Evolutionary conservation across 1,139 yeast genomes (phyloP).

Genomic region (Geotrichum siamense): DNA sequence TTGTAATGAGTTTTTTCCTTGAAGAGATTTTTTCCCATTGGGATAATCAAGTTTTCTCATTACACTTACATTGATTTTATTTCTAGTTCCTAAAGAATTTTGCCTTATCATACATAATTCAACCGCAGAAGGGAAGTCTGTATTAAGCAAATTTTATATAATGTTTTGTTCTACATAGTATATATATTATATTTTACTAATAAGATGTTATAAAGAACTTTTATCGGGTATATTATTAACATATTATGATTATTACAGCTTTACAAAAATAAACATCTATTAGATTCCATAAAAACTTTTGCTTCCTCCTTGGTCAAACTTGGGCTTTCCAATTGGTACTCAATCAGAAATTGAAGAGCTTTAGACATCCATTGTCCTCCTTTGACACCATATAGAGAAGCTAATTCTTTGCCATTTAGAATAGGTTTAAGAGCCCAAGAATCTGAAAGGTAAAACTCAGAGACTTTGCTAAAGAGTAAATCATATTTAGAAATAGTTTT

Average conservation of each 20-base stretch:
- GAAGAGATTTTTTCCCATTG: not conserved
- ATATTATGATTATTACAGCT: too few relatives aligned
- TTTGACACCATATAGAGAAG: slow-evolving; percentile 43
- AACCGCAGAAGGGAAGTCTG: too few relatives aligned
- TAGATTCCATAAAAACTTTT: slow-evolving; percentile 19
- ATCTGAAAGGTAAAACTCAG: slow-evolving; percentile 23
- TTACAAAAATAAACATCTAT: slow-evolving; percentile 12
- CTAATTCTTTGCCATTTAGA: slow-evolving; percentile 53
- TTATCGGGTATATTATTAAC: too few relatives aligned
- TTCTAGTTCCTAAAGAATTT: too few relatives aligned
- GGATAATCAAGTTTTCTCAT: too few relatives aligned
- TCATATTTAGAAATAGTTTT: slow-evolving; percentile 14
- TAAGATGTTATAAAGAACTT: too few relatives aligned
- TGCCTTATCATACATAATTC: too few relatives aligned
- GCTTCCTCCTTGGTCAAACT: slow-evolving; percentile 47
- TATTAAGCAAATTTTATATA: too few relatives aligned
- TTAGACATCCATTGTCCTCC: slow-evolving; percentile 83
- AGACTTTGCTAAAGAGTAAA: slow-evolving; percentile 22
- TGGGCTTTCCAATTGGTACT: slow-evolving; percentile 76
- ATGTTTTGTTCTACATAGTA: too few relatives aligned
- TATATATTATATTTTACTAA: too few relatives aligned
- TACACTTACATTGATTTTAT: too few relatives aligned
- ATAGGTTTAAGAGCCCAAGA: slow-evolving; percentile 35
- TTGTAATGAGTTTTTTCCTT: not conserved
- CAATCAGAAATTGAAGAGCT: slow-evolving; percentile 48